Base-by-base conservation (phyloP, 139 green algal species). In the Chlamydomonas urium region DNA sequence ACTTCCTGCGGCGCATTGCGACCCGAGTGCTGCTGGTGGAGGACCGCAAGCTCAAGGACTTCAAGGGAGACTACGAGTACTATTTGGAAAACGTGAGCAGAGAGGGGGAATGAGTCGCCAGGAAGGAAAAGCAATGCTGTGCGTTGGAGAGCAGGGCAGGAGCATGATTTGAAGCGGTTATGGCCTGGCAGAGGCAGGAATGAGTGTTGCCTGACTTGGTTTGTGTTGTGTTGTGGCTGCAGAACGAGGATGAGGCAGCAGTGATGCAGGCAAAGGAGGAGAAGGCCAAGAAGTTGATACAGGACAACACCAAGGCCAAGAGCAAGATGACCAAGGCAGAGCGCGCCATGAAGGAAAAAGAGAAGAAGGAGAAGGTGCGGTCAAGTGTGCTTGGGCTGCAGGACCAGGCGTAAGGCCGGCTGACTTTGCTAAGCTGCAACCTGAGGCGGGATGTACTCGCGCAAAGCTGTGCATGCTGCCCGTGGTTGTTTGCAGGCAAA, bases 1-100 rank as follows among this genome's bases (percentile, higher is more conserved):
- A 98, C 87, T 99, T 99, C 77, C 71, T 99, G 48, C 81, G 85
- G 19, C 85, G 94, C 69, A 94, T 99, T 34, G 93, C 96, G 14
- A 99, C 92, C 4, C 83, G 95, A 8, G 87, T 99, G 58, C 69
- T 96, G 65, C 74, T 83, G 70, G 79, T 57, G 36, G 63, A 70
- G 38, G 63, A 70, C 63, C 38, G 19, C 14, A 57, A 34, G 63
- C 63, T 70, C 4, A 70, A 70, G 38, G 63, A 70, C 36, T 70
- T 70, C 36, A 14, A 56, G 73, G 94, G 95, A 14, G 91, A 97
- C 79, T 99, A 98, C 76, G 89, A 94, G 58, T 92, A 94, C 65
- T 99, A 93, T 78, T 79, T 99, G 31, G 71, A 77, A 21, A 37
- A 73, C 57, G 74, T 79, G 65, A 29, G 48, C 17, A 29, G 24